phyloP scores from a whole-genome alignment of 306 rosid genomes.

The Inga oerstediana region DNA sequence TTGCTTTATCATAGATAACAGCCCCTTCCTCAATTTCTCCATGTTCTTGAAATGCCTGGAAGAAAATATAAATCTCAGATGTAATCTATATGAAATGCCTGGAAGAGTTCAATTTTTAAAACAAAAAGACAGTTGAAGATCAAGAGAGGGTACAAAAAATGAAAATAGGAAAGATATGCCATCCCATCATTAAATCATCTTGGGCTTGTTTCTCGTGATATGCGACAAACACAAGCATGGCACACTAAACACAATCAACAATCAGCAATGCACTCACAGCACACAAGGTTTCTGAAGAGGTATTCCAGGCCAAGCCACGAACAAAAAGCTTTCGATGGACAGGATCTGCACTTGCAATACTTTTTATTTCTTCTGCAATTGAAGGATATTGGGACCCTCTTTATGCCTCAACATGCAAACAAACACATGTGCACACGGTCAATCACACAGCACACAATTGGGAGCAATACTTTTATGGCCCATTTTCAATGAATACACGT shows the following conservation, averaged over 20 bases:
- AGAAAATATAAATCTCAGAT: slow-evolving; percentile 6
- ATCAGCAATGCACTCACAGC: slow-evolving; percentile 73
- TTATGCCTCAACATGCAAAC: slow-evolving; percentile 87
- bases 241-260: slow-evolving; percentile 63
- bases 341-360: slow-evolving; percentile 79
- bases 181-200: slow-evolving; percentile 25
- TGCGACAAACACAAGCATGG: slow-evolving; percentile 51
- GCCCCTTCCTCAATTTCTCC: slow-evolving; percentile 91
- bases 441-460: slow-evolving; percentile 75
- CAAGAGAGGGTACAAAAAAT: slow-evolving; percentile 11
- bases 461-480: slow-evolving; percentile 37
- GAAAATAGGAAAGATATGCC: slow-evolving; percentile 9
- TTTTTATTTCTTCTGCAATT: slow-evolving; percentile 83
- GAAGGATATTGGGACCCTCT: slow-evolving; percentile 88
- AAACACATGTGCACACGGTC: slow-evolving; percentile 80
- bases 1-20: slow-evolving; percentile 65
- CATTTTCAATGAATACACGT: slow-evolving; percentile 41
- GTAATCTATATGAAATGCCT: slow-evolving; percentile 11
- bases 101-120: slow-evolving; percentile 6
- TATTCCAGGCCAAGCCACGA: slow-evolving; percentile 85
- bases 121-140: slow-evolving; percentile 12
- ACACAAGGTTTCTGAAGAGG: slow-evolving; percentile 80
- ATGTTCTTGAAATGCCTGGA: slow-evolving; percentile 71
- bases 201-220: slow-evolving; percentile 20
- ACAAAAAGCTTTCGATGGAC: slow-evolving; percentile 91